Evolutionary conservation across 2,329 filamentous ascomycete genomes (phyloP), one percentile per base, ranked within the genome.

Genomic region (Trichoderma sp.): DNA sequence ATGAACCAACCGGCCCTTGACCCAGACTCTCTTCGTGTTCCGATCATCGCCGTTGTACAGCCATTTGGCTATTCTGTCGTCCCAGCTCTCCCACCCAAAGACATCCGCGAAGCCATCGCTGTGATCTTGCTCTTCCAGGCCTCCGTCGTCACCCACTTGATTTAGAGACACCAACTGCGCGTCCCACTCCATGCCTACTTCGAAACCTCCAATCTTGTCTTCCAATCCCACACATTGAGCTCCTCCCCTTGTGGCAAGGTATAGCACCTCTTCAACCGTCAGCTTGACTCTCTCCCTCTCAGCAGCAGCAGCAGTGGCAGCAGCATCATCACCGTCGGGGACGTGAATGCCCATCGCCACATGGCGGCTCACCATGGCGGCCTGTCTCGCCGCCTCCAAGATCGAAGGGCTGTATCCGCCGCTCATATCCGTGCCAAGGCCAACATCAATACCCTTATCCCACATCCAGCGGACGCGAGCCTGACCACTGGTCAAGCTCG

Each of bases 61-160:
- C 96, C 96, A 99, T 84, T 99, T 99, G 64, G 93, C 92, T 13
- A 98, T 82, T 76, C 84, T 88, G 75, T 98, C 93, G 49, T 91
- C 88, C 93, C 92, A 96, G n/a, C 77, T 87, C 85, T 98, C 95
- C 87, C 91, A 93, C 0, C 94, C 94, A 83, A 97, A 99, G 0
- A 97, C 79, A 79, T 97, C 94, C 0, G 97, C 93, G 58, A 90
- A 89, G 0, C 91, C 89, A 1, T 81, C 81, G 4, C 85, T 82
- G 1, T 73, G 74, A 4, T 58, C 70, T 24, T 73, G 61, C 0
- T 73, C 71, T 14, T 29, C 21, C 24, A 68, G 68, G 4, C 72
- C 77, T 27, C 72, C 75, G 11, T 74, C 74, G 0, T 75, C 70
- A 5, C 68, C 60, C 1, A 88, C 84, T 4, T 75, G 63, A 0